phyloP scores from a whole-genome alignment of 179 eudicot species.

The Corrigiola litoralis region DNA sequence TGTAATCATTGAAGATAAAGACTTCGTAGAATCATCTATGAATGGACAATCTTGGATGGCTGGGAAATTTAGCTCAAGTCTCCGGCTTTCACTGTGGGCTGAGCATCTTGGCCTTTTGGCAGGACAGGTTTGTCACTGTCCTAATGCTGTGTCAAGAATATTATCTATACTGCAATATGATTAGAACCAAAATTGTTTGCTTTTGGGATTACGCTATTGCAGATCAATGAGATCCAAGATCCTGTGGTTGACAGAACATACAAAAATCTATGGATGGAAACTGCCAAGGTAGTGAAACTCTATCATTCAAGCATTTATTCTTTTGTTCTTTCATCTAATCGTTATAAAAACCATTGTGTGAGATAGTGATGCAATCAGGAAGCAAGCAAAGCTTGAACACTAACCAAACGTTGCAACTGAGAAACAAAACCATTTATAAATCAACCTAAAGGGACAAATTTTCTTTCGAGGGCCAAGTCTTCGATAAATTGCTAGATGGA shows the following conservation, averaged over 20 bases:
- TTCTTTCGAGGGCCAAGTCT: too few relatives aligned
- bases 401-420: not conserved
- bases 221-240: slow-evolving; percentile 71
- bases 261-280: slow-evolving; percentile 86
- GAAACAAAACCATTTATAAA: not conserved
- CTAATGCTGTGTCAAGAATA: not conserved
- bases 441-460: too few relatives aligned
- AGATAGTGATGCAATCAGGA: not conserved
- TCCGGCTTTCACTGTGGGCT: slow-evolving; percentile 89
- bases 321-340: not conserved
- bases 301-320: not conserved
- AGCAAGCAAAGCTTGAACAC: not conserved
- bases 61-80: slow-evolving; percentile 82
- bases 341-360: not conserved
- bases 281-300: slow-evolving; percentile 61
- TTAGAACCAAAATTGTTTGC: not conserved
- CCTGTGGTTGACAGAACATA: slow-evolving; percentile 85
- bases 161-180: not conserved
- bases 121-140: slow-evolving; percentile 49
- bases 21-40: slow-evolving; percentile 74
- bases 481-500: too few relatives aligned
- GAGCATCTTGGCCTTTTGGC: slow-evolving; percentile 93
- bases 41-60: slow-evolving; percentile 81
- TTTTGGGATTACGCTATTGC: slow-evolving; percentile 19
- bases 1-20: slow-evolving; percentile 85